Base-by-base conservation (phyloP, 2,329 filamentous ascomycete genomes). In the Neofusicoccum cordaticola region DNA sequence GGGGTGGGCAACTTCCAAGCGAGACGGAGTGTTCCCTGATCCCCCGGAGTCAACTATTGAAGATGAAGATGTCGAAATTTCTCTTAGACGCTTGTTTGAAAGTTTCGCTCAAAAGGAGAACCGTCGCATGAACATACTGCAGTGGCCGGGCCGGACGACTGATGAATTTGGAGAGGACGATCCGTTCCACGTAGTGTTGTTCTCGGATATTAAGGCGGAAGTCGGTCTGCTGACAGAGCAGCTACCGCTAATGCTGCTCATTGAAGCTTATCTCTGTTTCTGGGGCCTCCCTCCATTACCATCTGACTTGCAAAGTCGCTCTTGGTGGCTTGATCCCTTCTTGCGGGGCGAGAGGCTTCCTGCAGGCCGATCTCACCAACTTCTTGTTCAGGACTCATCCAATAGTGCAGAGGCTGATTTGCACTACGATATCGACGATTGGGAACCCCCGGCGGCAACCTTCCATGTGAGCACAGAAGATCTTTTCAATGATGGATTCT, bases 111-210 rank as follows among this genome's bases (percentile, higher is more conserved):
- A 68, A 5, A 78, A 82, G 12, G 93, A 96, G 72, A 72, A 75
- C n/a, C 75, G 79, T 11, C 79, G 78, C 34, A 79, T 80, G 1
- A 67, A 71, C 13, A 77, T 78, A 47, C 82, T 88, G 8, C 81
- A 79, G 45, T 79, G 88, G 64, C 91, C 93, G 5, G 90, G 90
- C 15, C 86, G 90, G 56, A 90, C 90, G 0, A 81, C 90, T 66
- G 92, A 97, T 73, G 88, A 92, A 31, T 83, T 86, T 1, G 85
- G 84, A 15, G 89, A 92, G 68, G 89, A 93, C 65, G 94, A 97
- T 71, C 90, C 92, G 0, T 96, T 90, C 69, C 85, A 93, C 41
- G 86, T 95, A 3, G 85, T 97, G 51, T 85, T 97, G 71, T 93
- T 88, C 69, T 85, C 87, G 0, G 95, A 98, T 73, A 81, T 97